These are phyloP conservation scores for Pseudoturritis turrita DNA, from an alignment of 345 rosid species.

Conservation along the genomic window DNA sequence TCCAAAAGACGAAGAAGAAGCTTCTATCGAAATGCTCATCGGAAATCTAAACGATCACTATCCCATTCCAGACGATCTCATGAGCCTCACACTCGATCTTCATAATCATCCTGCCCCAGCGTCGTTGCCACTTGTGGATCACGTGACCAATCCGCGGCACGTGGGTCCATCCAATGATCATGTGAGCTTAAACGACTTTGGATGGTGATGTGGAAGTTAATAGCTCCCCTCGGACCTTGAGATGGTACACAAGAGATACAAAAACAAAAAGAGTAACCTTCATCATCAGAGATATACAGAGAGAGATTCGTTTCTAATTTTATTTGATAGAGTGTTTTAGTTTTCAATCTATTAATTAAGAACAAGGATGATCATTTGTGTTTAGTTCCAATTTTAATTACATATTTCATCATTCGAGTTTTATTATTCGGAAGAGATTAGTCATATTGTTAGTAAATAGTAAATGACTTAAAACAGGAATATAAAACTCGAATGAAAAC, in stretches of 20 bases:
- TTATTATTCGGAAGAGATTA: too few species aligned
- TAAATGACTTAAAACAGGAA: too few species aligned
- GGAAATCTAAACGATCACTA: constrained; percentile 41
- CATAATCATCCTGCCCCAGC: constrained; percentile 13
- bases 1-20: constrained; percentile 53
- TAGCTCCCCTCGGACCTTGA: not conserved
- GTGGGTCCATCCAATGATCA: constrained; percentile 5
- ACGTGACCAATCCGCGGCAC: not conserved
- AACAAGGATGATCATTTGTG: not conserved
- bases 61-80: constrained; percentile 13
- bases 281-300: not conserved
- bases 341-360: not conserved
- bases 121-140: not conserved
- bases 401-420: not conserved
- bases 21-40: constrained; percentile 40
- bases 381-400: not conserved
- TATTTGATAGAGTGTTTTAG: not conserved
- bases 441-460: too few species aligned
- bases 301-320: not conserved
- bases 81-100: constrained; percentile 3
- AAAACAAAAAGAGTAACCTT: not conserved
- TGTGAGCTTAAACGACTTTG: not conserved
- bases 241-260: constrained; percentile 5
- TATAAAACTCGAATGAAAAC: too few species aligned
- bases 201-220: constrained; percentile 8